These are phyloP conservation scores for Penicillium lagena DNA, from an alignment of 495 filamentous ascomycete species.

Conservation along the genomic window DNA sequence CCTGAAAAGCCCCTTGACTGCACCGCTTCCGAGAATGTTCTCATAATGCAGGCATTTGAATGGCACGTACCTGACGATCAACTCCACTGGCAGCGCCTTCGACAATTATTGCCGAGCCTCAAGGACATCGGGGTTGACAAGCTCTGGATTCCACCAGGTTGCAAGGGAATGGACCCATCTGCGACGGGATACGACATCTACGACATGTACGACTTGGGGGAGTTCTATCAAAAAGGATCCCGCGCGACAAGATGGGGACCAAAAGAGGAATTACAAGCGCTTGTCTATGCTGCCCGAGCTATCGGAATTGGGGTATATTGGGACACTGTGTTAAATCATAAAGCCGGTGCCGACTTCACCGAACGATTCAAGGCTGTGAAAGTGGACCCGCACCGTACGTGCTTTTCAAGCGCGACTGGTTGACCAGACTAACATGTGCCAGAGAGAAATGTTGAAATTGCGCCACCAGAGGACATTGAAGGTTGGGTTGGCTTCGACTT, in stretches of 20 bases:
- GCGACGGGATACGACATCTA: slow-evolving; percentile 77
- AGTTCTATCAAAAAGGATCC: slow-evolving; percentile 67
- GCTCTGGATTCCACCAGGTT: slow-evolving; percentile 69
- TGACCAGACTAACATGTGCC: neutral
- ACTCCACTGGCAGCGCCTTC: slow-evolving; percentile 58
- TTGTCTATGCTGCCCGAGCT: slow-evolving; percentile 45
- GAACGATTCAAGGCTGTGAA: slow-evolving; percentile 55
- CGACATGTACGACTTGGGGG: slow-evolving; percentile 69
- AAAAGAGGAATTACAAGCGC: slow-evolving; percentile 52
- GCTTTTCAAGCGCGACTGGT: neutral
- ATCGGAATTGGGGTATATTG: slow-evolving; percentile 56
- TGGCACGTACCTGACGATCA: slow-evolving; percentile 65
- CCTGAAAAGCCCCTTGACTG: slow-evolving; percentile 28
- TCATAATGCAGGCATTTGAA: slow-evolving; percentile 69
- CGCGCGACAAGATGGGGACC: slow-evolving; percentile 68
- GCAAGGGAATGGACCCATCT: slow-evolving; percentile 56
- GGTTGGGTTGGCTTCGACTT: slow-evolving; percentile 67
- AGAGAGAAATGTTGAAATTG: slow-evolving; percentile 53
- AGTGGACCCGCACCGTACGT: slow-evolving; percentile 48
- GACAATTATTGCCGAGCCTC: slow-evolving; percentile 44
- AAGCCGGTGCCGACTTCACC: slow-evolving; percentile 59
- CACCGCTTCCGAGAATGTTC: slow-evolving; percentile 43
- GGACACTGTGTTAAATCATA: slow-evolving; percentile 75
- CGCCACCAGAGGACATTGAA: slow-evolving; percentile 55
- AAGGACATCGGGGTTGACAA: slow-evolving; percentile 57